These are phyloP conservation scores for Madurella fahalii DNA, from an alignment of 2,329 filamentous ascomycete genomes.

Conservation along the genomic window DNA sequence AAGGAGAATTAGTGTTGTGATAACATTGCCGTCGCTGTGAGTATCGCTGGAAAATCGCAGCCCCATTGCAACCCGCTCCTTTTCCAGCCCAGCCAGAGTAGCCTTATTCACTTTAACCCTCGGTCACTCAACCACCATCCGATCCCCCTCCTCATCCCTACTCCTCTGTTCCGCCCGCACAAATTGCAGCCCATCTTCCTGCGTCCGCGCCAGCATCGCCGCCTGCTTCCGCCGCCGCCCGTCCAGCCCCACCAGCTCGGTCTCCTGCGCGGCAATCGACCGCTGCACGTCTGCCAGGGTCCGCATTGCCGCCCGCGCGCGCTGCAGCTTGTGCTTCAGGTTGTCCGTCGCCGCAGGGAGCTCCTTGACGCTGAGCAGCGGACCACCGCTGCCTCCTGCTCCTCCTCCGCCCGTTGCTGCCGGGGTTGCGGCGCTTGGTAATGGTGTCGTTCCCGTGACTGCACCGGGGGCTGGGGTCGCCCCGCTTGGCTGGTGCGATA, in stretches of 20 bases:
- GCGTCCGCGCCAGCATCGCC: slow-evolving; percentile 51
- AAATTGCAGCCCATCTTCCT: slow-evolving; percentile 45
- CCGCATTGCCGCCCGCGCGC: slow-evolving; percentile 63
- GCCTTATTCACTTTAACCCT: not conserved
- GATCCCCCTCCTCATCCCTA: slow-evolving; percentile 25
- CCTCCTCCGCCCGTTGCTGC: slow-evolving; percentile 8
- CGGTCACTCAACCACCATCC: slow-evolving; percentile 20
- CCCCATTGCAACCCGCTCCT: slow-evolving; percentile 28
- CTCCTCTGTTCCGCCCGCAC: slow-evolving; percentile 28
- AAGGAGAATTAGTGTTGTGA: too few species aligned
- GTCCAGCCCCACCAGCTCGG: slow-evolving; percentile 65
- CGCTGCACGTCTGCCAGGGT: slow-evolving; percentile 67
- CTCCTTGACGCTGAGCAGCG: slow-evolving; percentile 58
- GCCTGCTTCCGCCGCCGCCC: slow-evolving; percentile 59
- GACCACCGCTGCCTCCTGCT: too few species aligned
- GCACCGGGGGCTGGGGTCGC: slow-evolving; percentile 21
- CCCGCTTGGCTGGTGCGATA: slow-evolving; percentile 19
- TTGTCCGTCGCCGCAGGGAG: slow-evolving; percentile 72
- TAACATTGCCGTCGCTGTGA: too few species aligned
- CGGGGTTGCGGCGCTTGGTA: slow-evolving; percentile 24
- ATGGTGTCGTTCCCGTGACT: slow-evolving; percentile 26
- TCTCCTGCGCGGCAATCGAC: slow-evolving; percentile 63
- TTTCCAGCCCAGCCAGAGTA: slow-evolving; percentile 4
- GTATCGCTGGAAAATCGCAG: slow-evolving; percentile 18
- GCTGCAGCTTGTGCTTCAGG: slow-evolving; percentile 79